Base-by-base conservation (phyloP, 129 eudicot species). In the Daucus carota region DNA sequence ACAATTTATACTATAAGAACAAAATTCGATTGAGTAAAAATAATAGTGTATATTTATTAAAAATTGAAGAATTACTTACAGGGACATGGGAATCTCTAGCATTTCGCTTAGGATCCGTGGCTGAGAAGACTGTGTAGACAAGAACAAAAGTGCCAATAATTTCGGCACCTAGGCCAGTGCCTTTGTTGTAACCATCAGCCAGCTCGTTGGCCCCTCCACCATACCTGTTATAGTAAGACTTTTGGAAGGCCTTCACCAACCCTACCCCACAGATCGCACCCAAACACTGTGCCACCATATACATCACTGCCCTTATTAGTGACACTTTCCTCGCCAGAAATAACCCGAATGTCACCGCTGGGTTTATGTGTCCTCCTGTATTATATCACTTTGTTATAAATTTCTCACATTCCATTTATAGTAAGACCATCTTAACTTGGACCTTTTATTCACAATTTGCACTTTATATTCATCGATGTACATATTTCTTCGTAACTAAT, bases 71-170 rank as follows among this genome's bases (percentile, higher is more conserved):
- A 28, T 22, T 67, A 65, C 96, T 77, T 86, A 92, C 97, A 29
- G 97, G 97, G 72, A 92, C 98, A 60, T 92, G 98, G 72, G 98
- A 92, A 88, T 92, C 98, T 80, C 96, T 83, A 1, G 98, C 98
- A 36, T 72, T 92, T 73, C 98, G 88, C 87, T 92, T 92, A 24
- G 98, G 97, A 47, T 92, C 96, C 26, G 97, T 92, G 77, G 97
- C 94, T 0, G 97, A 86, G 81, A 91, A 91, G 17, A 91, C 97
- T n/a, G 94, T 88, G 86, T 91, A 91, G 24, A 92, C 97, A 76
- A 92, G 87, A 71, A 89, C 96, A 77, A 92, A 92, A 54, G 97
- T 92, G 43, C 97, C 97, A 57, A 92, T 89, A n/a, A 92, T 92
- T 75, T 92, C 97, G 10, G 97, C 96, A 45, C 93, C 96, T 73